A percentile compares a stretch with the other conserved stretches of the same genome.
Conservation (phyloP, 2,329 filamentous ascomycete species). For the Cladophialophora chaetospira region DNA sequence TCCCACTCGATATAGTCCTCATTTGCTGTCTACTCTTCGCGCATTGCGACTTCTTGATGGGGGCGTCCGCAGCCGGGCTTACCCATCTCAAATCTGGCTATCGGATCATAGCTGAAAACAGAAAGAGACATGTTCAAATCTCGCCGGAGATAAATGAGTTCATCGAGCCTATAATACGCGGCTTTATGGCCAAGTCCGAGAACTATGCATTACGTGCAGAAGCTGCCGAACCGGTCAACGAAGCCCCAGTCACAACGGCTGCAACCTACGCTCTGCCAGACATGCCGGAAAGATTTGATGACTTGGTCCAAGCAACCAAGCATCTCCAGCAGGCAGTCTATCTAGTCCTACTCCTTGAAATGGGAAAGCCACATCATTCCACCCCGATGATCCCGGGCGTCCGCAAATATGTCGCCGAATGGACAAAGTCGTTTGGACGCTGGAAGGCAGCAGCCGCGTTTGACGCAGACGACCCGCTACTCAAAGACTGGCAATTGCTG, state of each 20-base stretch:
- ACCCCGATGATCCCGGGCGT: conserved; percentile 18
- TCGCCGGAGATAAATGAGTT: conserved; percentile 15
- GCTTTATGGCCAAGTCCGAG: conserved; percentile 22
- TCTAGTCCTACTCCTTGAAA: conserved; percentile 21
- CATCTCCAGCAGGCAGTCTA: conserved; percentile 22
- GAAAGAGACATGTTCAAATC: conserved; percentile 13
- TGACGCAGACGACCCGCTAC: conserved; percentile 15
- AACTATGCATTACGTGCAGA: conserved; percentile 18
- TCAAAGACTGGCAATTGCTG: conserved; percentile 26
- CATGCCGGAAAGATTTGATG: conserved; percentile 22
- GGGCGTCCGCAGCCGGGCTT: conserved; percentile 20
- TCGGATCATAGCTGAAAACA: conserved; percentile 22
- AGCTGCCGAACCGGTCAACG: not conserved
- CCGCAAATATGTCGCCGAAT: conserved; percentile 25
- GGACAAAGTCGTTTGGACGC: conserved; percentile 20
- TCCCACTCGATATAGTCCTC: conserved; percentile 24
- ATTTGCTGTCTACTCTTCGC: conserved; percentile 25
- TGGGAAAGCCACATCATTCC: conserved; percentile 17
- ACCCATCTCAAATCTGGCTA: conserved; percentile 21
- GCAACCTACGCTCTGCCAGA: conserved; percentile 18
- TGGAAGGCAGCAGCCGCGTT: conserved; percentile 17
- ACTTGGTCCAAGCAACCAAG: conserved; percentile 20
- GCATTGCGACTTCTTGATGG: conserved; percentile 26
- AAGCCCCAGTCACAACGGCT: not conserved
- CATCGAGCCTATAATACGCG: conserved; percentile 22